Conservation (phyloP, 345 rosid genomes). For the Anastatica hierochuntica region DNA sequence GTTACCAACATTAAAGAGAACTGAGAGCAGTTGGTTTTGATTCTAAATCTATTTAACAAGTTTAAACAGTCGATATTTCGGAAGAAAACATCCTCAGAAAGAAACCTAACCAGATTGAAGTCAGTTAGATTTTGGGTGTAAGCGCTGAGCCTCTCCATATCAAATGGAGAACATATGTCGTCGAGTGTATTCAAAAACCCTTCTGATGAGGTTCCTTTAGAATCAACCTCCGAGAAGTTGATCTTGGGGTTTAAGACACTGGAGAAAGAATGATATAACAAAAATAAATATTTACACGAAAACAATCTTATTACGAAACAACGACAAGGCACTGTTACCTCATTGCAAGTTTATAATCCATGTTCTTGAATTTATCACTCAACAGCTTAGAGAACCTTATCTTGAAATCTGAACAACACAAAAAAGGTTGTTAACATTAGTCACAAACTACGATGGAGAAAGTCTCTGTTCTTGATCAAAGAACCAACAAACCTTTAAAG, state of each 20-base stretch:
- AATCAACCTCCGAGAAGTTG: conserved; percentile 38
- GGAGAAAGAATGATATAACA: conserved; percentile 9
- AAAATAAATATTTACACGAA: neutral
- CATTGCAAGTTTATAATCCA: conserved; percentile 94
- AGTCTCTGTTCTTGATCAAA: neutral
- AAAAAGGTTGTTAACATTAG: conserved; percentile 6
- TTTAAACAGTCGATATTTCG: neutral
- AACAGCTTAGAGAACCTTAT: conserved; percentile 53
- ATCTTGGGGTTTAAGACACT: conserved; percentile 86
- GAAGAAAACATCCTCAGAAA: neutral
- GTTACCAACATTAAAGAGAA: neutral
- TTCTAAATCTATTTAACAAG: neutral
- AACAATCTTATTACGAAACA: neutral
- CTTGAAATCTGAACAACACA: conserved; percentile 54
- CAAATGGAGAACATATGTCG: conserved; percentile 45
- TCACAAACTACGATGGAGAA: neutral
- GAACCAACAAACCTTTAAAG: conserved; percentile 51
- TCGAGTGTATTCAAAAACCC: conserved; percentile 40
- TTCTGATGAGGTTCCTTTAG: conserved; percentile 32
- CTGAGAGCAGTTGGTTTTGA: neutral
- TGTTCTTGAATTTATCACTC: conserved; percentile 42
- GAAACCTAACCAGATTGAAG: conserved; percentile 50
- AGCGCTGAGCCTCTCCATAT: conserved; percentile 57
- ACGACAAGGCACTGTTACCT: conserved; percentile 58
- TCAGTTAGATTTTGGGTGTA: conserved; percentile 61